These are phyloP conservation scores for Saussurea involucrata DNA, from an alignment of 129 eudicot genomes.

Conservation along the genomic window DNA sequence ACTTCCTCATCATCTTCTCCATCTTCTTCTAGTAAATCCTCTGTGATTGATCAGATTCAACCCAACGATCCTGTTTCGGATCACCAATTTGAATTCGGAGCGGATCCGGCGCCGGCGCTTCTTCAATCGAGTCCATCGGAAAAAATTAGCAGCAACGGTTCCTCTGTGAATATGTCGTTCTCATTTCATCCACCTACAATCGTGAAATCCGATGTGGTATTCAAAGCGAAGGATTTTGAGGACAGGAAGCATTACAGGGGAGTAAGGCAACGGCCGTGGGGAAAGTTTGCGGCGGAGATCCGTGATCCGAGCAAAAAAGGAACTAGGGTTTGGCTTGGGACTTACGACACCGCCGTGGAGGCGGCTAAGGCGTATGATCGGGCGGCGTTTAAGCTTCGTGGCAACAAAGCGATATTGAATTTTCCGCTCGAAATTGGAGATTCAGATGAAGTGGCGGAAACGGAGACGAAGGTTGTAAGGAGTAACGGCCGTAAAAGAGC, in stretches of 20 bases:
- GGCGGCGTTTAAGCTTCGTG: conserved; percentile 63
- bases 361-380: conserved; percentile 67
- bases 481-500: conserved; percentile 20
- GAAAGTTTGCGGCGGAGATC: conserved; percentile 66
- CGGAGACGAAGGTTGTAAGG: conserved; percentile 14
- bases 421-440: conserved; percentile 48
- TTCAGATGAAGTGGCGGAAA: conserved; percentile 7
- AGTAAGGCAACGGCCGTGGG: conserved; percentile 70
- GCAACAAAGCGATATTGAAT: conserved; percentile 53
- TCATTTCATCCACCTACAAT: background rate
- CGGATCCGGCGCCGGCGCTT: background rate
- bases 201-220: background rate
- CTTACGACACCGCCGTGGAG: conserved; percentile 50
- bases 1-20: conserved; percentile 4
- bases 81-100: background rate
- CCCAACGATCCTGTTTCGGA: background rate
- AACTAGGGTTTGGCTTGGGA: conserved; percentile 40
- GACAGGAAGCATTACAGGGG: conserved; percentile 47
- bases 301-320: conserved; percentile 46
- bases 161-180: background rate
- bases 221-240: background rate
- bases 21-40: background rate
- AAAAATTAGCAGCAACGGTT: background rate
- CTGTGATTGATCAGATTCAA: background rate
- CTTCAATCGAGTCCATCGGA: background rate